phyloP scores from a whole-genome alignment of 768 basidiomycete genomes.

The Lyophyllum decastes region DNA sequence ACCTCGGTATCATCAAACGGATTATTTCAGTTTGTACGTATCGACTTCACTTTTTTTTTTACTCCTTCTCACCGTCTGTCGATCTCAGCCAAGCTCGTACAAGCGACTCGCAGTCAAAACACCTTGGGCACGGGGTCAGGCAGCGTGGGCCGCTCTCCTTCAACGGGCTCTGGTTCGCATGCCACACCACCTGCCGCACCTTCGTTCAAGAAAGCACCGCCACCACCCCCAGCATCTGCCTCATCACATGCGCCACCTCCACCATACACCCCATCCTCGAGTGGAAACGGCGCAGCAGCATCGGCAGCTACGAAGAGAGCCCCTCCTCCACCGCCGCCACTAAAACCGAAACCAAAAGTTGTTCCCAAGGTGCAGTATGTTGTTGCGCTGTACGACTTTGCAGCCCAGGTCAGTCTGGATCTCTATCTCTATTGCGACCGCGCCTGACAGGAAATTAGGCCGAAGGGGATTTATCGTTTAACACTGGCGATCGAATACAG shows the following conservation, averaged over 20 bases:
- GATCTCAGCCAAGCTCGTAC: constrained; percentile 65
- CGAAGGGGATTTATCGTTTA: constrained; percentile 91
- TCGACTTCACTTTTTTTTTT: background rate
- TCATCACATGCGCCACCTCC: constrained; percentile 41
- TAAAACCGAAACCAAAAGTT: constrained; percentile 85
- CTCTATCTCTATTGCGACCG: background rate
- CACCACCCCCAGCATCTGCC: constrained; percentile 50
- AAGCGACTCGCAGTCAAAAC: constrained; percentile 43
- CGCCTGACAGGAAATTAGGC: constrained; percentile 45
- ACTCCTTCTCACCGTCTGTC: background rate
- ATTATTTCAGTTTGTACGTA: constrained; percentile 82
- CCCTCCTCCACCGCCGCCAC: constrained; percentile 89
- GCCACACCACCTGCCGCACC: constrained; percentile 39
- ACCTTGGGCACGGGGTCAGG: constrained; percentile 33
- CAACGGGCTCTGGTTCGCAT: constrained; percentile 38
- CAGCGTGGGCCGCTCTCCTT: constrained; percentile 32
- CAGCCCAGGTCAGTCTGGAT: constrained; percentile 65
- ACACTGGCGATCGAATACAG: constrained; percentile 87
- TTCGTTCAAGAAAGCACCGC: constrained; percentile 48
- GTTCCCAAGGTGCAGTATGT: constrained; percentile 71
- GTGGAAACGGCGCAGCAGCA: constrained; percentile 24
- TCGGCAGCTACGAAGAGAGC: constrained; percentile 64
- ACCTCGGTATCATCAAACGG: constrained; percentile 79
- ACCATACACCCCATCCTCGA: constrained; percentile 38
- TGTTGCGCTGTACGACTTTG: constrained; percentile 93